Percentiles rank a stretch among this genome's conserved stretches.
Conservation (phyloP, 2,329 filamentous ascomycete species). For the Tolypocladium ophioglossoides region DNA sequence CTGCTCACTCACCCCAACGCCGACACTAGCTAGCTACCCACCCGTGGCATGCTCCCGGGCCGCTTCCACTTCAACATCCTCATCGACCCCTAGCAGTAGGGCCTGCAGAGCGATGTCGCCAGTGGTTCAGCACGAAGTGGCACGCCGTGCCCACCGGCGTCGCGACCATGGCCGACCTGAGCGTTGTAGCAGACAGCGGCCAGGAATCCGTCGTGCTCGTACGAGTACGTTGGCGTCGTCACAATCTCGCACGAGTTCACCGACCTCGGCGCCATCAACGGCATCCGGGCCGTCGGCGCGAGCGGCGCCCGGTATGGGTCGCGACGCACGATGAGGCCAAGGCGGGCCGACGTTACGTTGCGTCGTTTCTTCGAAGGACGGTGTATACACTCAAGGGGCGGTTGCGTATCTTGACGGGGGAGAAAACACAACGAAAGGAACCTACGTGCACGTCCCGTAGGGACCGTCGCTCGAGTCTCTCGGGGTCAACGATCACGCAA, state of each 20-base stretch:
- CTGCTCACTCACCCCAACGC: slow-evolving; percentile 55
- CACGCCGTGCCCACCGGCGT: slow-evolving; percentile 45
- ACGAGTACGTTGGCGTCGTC: slow-evolving; percentile 49
- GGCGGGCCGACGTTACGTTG: slow-evolving; percentile 44
- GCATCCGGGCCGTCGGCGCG: slow-evolving; percentile 41
- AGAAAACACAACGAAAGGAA: no score
- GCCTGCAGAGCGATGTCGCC: slow-evolving; percentile 52
- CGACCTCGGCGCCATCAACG: slow-evolving; percentile 54
- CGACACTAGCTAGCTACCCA: slow-evolving; percentile 58
- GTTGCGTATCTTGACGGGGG: no score
- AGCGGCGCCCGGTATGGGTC: slow-evolving; percentile 51
- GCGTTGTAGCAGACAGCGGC: slow-evolving; percentile 3
- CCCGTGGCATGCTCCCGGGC: no score
- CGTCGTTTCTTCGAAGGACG: slow-evolving; percentile 35
- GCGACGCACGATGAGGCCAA: slow-evolving; percentile 57
- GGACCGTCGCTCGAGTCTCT: no score
- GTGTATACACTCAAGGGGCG: slow-evolving; percentile 32
- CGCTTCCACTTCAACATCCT: slow-evolving; percentile 52
- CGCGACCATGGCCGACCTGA: slow-evolving; percentile 42
- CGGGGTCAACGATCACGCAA: no score
- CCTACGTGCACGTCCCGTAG: no score
- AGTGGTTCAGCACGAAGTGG: slow-evolving; percentile 57
- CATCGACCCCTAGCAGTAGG: slow-evolving; percentile 55
- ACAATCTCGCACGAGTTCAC: slow-evolving; percentile 57
- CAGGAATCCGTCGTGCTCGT: background rate